Conservation (phyloP, 1,284 basidiomycete species). For the Paramarasmius palmivorus region DNA sequence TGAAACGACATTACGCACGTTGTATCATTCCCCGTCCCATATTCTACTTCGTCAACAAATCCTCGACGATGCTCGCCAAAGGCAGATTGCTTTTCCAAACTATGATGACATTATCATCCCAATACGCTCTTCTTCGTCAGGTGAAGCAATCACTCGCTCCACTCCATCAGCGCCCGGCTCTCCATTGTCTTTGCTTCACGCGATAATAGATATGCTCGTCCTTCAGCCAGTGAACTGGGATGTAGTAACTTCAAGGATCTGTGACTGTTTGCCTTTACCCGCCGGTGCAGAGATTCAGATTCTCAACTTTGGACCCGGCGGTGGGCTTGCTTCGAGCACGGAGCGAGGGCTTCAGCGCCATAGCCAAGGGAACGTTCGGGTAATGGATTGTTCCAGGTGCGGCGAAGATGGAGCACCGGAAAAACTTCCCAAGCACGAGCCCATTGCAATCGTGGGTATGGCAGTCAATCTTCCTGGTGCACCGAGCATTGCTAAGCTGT, state of each 20-base stretch:
- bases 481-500: conserved; percentile 43
- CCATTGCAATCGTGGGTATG: conserved; percentile 73
- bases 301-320: conserved; percentile 57
- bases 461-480: conserved; percentile 65
- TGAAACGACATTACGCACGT: conserved; percentile 41
- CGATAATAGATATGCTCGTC: conserved; percentile 60
- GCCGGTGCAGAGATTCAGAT: conserved; percentile 28
- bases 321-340: conserved; percentile 41
- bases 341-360: conserved; percentile 29
- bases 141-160: conserved; percentile 31
- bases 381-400: neutral
- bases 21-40: conserved; percentile 48
- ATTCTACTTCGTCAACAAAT: conserved; percentile 37
- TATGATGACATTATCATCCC: conserved; percentile 43
- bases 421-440: conserved; percentile 38
- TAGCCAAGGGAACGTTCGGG: conserved; percentile 19
- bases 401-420: neutral
- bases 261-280: conserved; percentile 24
- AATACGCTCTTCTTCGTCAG: conserved; percentile 49
- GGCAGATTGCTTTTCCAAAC: conserved; percentile 48
- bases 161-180: conserved; percentile 3
- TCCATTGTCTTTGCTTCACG: conserved; percentile 25
- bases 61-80: conserved; percentile 40
- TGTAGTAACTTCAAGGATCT: conserved; percentile 33
- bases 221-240: conserved; percentile 57